phyloP scores from a whole-genome alignment of 2,329 filamentous ascomycete species.

The Gnomoniopsis smithogilvyi region DNA sequence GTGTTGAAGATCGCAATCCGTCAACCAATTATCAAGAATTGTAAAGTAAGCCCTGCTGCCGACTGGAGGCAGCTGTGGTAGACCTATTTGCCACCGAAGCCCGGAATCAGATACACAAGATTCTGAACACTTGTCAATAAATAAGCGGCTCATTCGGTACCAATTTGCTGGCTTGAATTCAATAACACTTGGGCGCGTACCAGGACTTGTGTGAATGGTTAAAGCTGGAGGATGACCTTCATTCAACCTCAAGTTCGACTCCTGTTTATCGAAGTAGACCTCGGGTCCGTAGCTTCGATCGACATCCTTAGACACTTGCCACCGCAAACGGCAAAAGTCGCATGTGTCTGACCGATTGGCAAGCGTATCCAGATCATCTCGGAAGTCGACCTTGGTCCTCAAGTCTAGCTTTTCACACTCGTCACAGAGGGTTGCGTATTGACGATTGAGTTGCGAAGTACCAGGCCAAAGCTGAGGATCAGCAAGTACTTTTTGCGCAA shows the following conservation, averaged over 20 bases:
- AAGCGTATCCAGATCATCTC: neutral
- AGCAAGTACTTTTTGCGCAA: neutral
- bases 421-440: neutral
- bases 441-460: neutral
- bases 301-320: neutral
- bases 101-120: neutral
- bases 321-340: neutral
- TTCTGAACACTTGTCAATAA: neutral
- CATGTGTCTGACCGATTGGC: neutral
- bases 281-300: neutral
- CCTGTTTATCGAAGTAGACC: neutral
- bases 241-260: neutral
- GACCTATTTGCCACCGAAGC: conserved; percentile 9
- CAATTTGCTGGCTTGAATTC: neutral
- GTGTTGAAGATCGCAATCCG: conserved; percentile 11
- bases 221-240: neutral
- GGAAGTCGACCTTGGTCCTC: neutral
- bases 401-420: neutral
- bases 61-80: neutral
- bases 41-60: conserved; percentile 14
- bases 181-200: neutral
- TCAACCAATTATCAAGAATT: conserved; percentile 17
- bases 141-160: neutral
- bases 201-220: neutral
- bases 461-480: neutral